Conservation (phyloP, 1,284 basidiomycete genomes). For the Pholiota adiposa region DNA sequence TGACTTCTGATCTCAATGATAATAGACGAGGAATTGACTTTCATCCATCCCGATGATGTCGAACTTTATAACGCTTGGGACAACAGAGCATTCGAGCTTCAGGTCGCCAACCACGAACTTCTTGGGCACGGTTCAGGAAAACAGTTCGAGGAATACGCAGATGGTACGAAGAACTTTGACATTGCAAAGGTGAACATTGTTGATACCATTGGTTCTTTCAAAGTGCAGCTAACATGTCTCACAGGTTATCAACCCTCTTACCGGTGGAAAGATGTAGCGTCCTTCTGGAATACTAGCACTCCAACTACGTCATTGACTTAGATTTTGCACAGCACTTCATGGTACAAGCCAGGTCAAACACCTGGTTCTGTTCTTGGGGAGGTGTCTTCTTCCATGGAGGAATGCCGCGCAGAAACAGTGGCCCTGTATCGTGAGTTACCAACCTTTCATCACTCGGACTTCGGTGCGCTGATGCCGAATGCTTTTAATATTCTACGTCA, state of each 20-base stretch:
- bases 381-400: constrained; percentile 86
- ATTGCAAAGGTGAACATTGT: constrained; percentile 52
- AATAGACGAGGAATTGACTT: constrained; percentile 76
- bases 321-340: constrained; percentile 54
- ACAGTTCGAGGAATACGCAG: constrained; percentile 72
- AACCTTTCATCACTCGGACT: constrained; percentile 1
- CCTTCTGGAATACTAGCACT: neutral
- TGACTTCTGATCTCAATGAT: neutral
- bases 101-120: constrained; percentile 86
- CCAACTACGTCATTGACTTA: constrained; percentile 2
- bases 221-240: constrained; percentile 4
- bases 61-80: constrained; percentile 80
- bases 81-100: constrained; percentile 76
- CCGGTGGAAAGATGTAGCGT: constrained; percentile 74
- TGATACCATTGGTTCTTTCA: neutral
- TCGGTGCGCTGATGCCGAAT: constrained; percentile 12
- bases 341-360: constrained; percentile 87
- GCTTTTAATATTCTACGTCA: constrained; percentile 29
- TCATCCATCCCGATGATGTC: constrained; percentile 76
- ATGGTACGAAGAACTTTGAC: constrained; percentile 83
- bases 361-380: constrained; percentile 80
- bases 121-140: constrained; percentile 83
- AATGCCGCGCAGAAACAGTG: constrained; percentile 85
- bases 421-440: constrained; percentile 68
- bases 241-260: constrained; percentile 82